Conservation (phyloP, 345 rosid species). For the Triadica sebifera region DNA sequence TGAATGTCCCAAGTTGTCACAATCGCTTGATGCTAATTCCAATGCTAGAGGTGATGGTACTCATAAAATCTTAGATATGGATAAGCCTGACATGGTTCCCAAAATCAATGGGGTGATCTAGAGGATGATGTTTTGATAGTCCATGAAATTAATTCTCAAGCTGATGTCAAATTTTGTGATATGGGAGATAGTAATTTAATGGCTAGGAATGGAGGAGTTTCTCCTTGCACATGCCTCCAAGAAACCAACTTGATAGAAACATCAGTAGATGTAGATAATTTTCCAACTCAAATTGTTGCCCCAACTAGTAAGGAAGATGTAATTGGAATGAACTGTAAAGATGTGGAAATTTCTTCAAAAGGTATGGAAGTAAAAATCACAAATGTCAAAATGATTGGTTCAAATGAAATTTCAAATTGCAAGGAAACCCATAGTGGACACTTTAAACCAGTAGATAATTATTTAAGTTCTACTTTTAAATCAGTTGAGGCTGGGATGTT, state of each 20-base stretch:
- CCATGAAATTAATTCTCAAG: slow-evolving; percentile 31
- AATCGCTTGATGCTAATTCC: slow-evolving; percentile 19
- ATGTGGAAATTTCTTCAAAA: too few relatives aligned
- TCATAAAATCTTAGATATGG: slow-evolving; percentile 15
- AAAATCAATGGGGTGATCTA: slow-evolving; percentile 62
- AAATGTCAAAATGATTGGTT: too few relatives aligned
- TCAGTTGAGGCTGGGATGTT: too few relatives aligned
- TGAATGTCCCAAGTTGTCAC: too few relatives aligned
- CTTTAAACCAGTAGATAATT: too few relatives aligned
- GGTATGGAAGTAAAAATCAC: too few relatives aligned
- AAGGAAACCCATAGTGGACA: too few relatives aligned
- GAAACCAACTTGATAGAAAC: slow-evolving; percentile 20
- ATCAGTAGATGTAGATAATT: slow-evolving; percentile 18
- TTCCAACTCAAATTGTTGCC: slow-evolving; percentile 16
- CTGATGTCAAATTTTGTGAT: too few relatives aligned
- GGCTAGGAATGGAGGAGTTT: slow-evolving; percentile 28
- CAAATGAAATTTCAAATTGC: too few relatives aligned
- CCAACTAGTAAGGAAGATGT: too few relatives aligned
- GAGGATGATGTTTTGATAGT: slow-evolving; percentile 43
- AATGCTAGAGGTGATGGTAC: slow-evolving; percentile 21
- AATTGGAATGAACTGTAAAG: too few relatives aligned
- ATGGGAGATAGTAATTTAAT: slow-evolving; percentile 26
- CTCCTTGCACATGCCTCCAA: slow-evolving; percentile 23
- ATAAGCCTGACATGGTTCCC: slow-evolving; percentile 32
- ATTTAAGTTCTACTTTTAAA: too few relatives aligned